Base-by-base conservation (phyloP, 768 basidiomycete genomes). In the Boletales sp. region DNA sequence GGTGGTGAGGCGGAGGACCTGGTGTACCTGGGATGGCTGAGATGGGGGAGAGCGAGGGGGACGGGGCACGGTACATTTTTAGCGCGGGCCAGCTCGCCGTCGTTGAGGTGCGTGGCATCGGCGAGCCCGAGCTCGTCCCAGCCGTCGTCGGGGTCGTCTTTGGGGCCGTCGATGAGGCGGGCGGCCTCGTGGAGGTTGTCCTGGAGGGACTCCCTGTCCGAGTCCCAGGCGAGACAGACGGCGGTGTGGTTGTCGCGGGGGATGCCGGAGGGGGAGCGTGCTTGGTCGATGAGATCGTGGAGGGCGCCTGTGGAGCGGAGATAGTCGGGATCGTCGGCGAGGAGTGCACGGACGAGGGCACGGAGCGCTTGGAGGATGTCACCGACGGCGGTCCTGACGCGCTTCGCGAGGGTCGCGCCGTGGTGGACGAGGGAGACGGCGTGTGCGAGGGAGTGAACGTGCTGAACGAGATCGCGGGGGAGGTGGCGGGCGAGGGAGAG, bases 401-500 rank as follows among this genome's bases (percentile, higher is more conserved):
- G 80, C 46, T 69, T 72, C 32, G 66, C 53, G 35, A 87, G 63
- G 3, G 78, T 72, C 0, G 64, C 60, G 13, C 83, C 83, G 59
- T 83, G 75, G 17, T 63, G 64, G 51, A 85, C 72, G 39, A 81
- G 70, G 39, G 63, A 64, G 21, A 70, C 67, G 46, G 80, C 83
- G 56, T 81, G 79, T 1, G 74, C 68, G 40, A 85, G 67, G 0
- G 78, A 75, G 11, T 76, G 67, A 41, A 77, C 60, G 48, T 79
- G 74, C 25, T 72, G 68, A 4, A 76, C 67, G 37, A 84, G 69
- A 52, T 85, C 83, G 48, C 70, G 76, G 47, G 85, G 71, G 19
- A 83, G 82, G 38, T 83, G 86, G 44, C 86, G 72, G 2, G 78
- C 72, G 32, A 89, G 74, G 5, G 86, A 72, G 21, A 86, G 63